phyloP scores from a whole-genome alignment of 331 rosid genomes.

The Malus hybrid region DNA sequence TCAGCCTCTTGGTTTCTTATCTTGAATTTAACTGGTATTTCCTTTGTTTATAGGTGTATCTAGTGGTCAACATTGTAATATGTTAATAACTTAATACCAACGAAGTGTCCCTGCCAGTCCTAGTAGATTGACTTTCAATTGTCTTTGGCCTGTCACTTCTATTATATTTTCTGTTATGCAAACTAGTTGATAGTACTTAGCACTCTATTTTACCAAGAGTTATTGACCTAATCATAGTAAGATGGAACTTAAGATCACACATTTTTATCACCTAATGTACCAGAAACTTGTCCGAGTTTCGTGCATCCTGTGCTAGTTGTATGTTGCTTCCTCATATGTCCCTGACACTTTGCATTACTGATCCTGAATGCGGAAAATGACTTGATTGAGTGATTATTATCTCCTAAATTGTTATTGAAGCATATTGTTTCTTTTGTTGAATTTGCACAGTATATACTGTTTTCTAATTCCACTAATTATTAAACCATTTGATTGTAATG shows the following conservation, averaged over 20 bases:
- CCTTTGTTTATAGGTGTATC: not conserved
- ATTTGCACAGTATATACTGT: not conserved
- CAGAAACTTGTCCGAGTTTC: not conserved
- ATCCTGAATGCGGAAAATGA: not conserved
- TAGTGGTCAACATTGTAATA: not conserved
- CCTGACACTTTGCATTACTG: not conserved
- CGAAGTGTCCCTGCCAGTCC: not conserved
- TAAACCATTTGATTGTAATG: not conserved
- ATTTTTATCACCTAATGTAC: not conserved
- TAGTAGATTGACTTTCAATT: not conserved
- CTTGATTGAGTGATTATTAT: not conserved
- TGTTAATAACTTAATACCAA: not conserved
- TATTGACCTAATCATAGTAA: not conserved
- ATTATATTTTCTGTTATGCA: not conserved
- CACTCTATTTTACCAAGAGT: not conserved
- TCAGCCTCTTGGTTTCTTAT: not conserved
- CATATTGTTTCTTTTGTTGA: not conserved
- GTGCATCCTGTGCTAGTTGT: not conserved
- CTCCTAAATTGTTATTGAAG: not conserved
- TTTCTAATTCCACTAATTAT: not conserved
- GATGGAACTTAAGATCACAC: not conserved
- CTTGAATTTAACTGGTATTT: not conserved
- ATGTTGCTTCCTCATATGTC: not conserved
- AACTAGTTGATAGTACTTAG: not conserved
- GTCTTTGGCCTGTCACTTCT: not conserved